Base-by-base conservation (phyloP, 441 rosid species). In the Metrosideros polymorpha region DNA sequence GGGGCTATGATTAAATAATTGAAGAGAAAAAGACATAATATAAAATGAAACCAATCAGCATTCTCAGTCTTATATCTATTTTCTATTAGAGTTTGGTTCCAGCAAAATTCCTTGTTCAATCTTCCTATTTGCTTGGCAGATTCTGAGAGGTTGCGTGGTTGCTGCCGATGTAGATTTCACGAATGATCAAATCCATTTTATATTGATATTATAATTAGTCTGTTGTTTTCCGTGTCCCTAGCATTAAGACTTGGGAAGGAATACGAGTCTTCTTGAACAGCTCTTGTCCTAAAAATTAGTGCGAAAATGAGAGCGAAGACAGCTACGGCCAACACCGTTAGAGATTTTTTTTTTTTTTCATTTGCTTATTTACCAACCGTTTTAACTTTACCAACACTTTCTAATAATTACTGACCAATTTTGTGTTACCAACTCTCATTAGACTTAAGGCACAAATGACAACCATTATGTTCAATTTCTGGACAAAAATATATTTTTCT, bases 61-160 rank as follows among this genome's bases (percentile, higher is more conserved):
- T 63, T 35, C 76, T 18, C 3, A 18, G 76, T 32, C 59, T 85
- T 19, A 82, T 87, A 85, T 71, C 35, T 8, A 29, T 77, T 61
- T 8, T 45, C 83, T 8, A 32, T 63, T 18, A 86, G 92, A 91
- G 90, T 89, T 91, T 86, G 45, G 35, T 29, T 86, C 86, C 83
- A 6, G 15, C 85, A 71, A 89, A 86, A 84, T 90, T 92, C 86
- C 94, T 87, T 45, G 57, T 25, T 45, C 54, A 82, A 84, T 83
- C 91, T 24, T 82, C 91, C 82, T 87, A 75, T 50, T 55, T 87
- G 45, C 89, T 86, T 88, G 93, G 90, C 91, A 87, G 85, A 71
- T 88, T 88, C 92, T 85, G 12, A 32, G 82, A 55, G 52, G 22
- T 85, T 47, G 77, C 57, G 27, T 4, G 6, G 22, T 47, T 42